Evolutionary conservation across 2,329 filamentous ascomycete genomes (phyloP), one percentile per base, ranked within the genome.

Genomic region (Hymenoscyphus fraxineus): DNA sequence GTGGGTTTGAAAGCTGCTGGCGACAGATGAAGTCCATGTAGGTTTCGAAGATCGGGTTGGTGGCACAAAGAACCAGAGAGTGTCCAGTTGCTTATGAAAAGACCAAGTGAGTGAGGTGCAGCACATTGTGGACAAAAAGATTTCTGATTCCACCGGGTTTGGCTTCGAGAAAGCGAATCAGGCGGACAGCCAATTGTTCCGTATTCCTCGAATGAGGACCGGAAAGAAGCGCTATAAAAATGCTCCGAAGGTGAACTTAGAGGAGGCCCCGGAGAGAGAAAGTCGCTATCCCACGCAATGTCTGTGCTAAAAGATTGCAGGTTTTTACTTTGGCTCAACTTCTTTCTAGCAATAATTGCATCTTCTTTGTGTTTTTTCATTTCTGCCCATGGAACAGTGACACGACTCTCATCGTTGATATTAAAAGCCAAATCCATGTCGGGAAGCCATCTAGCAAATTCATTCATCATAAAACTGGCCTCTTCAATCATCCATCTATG

Each of bases 361-460:
- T 39, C 31, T 4, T 32, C 9, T 35, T 60, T 60, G 19, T 64
- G 41, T 16, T 59, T 47, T 31, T 66, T 40, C 61, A 68, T 68
- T 7, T 60, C 61, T 19, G 32, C 44, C 59, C 60, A 68, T 15
- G 68, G 68, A 12, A 81, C 75, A 31, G 81, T 75, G 13, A 83
- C 75, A 13, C 81, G 79, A 44, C 81, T 81, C 67, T 83, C 80
- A 70, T 83, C 81, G 63, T 81, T 76, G 7, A 78, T 74, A 65
- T 83, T 84, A 73, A 83, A 81, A 7, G 81, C 80, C 19, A 84
- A 77, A 65, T 83, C 80, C 79, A 84, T 82, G 64, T 84, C 79
- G 0, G 82, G 82, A 12, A 84, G 72, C 69, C 78, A 78, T 62
- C 77, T 67, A 6, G 77, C 76, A 67, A 83, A 78, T 9, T 80